A percentile compares a stretch with the other conserved stretches of the same genome.
These are phyloP conservation scores for Collariella sp. DNA, from an alignment of 495 filamentous ascomycete genomes.

Conservation along the genomic window DNA sequence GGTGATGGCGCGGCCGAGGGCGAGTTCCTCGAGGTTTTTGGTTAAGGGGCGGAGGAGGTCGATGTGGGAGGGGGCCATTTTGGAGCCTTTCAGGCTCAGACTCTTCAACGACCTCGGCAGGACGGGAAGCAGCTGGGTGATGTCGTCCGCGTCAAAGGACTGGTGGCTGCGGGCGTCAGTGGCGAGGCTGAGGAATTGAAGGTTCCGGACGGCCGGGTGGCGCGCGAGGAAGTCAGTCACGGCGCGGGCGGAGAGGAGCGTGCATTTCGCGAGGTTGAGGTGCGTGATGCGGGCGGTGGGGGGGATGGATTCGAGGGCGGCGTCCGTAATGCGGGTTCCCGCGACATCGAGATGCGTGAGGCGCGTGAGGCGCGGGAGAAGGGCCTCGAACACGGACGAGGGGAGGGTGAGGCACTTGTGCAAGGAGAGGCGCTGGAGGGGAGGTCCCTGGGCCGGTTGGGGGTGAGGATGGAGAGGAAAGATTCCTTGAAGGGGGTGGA, in stretches of 20 bases:
- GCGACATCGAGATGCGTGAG: constrained; percentile 76
- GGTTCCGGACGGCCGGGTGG: constrained; percentile 59
- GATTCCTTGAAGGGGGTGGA: constrained; percentile 59
- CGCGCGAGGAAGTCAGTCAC: constrained; percentile 65
- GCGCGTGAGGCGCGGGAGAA: constrained; percentile 60
- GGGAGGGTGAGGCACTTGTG: constrained; percentile 76
- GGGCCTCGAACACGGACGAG: constrained; percentile 55
- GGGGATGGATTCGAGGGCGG: constrained; percentile 63
- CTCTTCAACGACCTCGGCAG: constrained; percentile 63
- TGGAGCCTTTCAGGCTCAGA: constrained; percentile 68
- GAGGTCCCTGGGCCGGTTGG: constrained; percentile 42
- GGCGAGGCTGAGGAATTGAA: constrained; percentile 68
- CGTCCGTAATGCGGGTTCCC: constrained; percentile 69
- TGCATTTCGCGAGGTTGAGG: constrained; percentile 72
- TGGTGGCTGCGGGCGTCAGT: constrained; percentile 67
- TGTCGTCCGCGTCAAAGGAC: constrained; percentile 55
- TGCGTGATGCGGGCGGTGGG: constrained; percentile 66
- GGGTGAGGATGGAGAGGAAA: constrained; percentile 32
- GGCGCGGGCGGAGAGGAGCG: constrained; percentile 52
- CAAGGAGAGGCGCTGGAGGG: constrained; percentile 62
- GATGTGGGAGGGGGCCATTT: constrained; percentile 57
- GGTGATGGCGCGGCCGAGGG: constrained; percentile 60
- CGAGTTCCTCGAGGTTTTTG: constrained; percentile 73
- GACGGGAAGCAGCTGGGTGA: constrained; percentile 56
- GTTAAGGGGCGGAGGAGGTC: constrained; percentile 59